phyloP scores from a whole-genome alignment of 1,284 basidiomycete species.

The Trametes polyzona region DNA sequence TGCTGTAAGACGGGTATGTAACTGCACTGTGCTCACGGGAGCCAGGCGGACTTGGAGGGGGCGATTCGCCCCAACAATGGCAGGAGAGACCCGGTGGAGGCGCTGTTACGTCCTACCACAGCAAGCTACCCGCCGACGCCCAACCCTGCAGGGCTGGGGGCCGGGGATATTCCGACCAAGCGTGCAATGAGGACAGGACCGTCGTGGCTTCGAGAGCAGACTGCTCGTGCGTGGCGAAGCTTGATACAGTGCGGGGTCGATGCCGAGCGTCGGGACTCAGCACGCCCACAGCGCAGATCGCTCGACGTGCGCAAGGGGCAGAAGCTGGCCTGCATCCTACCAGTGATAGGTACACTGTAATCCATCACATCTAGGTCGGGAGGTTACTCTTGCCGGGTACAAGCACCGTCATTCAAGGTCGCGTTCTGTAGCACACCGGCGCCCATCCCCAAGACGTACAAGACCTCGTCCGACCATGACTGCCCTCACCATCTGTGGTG shows the following conservation, averaged over 20 bases:
- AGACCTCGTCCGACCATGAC: neutral
- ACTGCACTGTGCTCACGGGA: neutral
- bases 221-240: too few relatives aligned
- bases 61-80: neutral
- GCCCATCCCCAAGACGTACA: neutral
- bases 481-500: neutral
- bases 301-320: neutral
- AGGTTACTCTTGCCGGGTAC: neutral
- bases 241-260: too few relatives aligned
- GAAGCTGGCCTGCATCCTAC: neutral
- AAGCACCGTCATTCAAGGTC: neutral
- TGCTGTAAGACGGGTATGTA: neutral
- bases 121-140: neutral
- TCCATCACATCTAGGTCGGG: neutral
- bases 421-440: neutral
- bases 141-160: neutral
- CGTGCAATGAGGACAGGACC: neutral
- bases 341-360: neutral
- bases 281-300: too few relatives aligned
- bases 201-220: too few relatives aligned
- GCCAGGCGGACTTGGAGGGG: neutral
- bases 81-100: neutral
- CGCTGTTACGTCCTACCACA: slow-evolving; percentile 5
- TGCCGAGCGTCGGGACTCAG: neutral
- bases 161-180: neutral